Evolutionary conservation across 139 green algal genomes (phyloP).

Genomic region (Tetradesmus obliquus): DNA sequence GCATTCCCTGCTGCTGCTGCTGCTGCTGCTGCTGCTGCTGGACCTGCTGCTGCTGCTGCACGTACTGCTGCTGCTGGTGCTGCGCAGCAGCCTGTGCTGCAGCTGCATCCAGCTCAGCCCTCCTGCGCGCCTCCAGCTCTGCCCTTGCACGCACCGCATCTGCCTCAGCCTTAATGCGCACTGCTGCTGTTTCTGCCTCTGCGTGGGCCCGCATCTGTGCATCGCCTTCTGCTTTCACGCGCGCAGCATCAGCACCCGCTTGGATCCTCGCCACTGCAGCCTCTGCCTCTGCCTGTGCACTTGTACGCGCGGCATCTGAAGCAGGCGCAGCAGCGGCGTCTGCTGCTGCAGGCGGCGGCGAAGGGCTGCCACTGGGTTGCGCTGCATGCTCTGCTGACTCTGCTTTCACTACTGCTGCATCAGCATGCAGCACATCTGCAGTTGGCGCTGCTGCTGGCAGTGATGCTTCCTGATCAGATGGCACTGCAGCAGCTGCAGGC

Average conservation of each 20-base stretch:
- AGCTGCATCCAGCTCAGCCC: not conserved
- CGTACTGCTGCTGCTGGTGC: not conserved
- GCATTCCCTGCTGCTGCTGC: conserved; percentile 9
- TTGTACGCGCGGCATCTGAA: not conserved
- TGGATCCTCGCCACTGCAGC: conserved; percentile 1
- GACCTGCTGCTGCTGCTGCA: not conserved
- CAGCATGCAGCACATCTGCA: not conserved
- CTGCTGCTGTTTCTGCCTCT: not conserved
- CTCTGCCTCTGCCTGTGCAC: not conserved
- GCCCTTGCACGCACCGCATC: not conserved
- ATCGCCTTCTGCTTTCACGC: conserved; percentile 4
- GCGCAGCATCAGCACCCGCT: not conserved
- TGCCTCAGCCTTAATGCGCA: not conserved
- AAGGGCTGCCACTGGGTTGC: not conserved
- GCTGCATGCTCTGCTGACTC: not conserved
- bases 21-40: not conserved
- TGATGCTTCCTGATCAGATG: not conserved
- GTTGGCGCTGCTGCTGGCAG: not conserved
- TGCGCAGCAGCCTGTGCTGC: conserved; percentile 11
- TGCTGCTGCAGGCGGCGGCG: not conserved
- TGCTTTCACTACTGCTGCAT: not conserved
- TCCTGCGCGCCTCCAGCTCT: not conserved
- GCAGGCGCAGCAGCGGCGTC: not conserved
- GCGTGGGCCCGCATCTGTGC: not conserved
- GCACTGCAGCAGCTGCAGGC: not conserved